A percentile compares a stretch with the other conserved stretches of the same genome.
Conservation (phyloP, 1,284 basidiomycete species). For the Ceratobasidium sp. region DNA sequence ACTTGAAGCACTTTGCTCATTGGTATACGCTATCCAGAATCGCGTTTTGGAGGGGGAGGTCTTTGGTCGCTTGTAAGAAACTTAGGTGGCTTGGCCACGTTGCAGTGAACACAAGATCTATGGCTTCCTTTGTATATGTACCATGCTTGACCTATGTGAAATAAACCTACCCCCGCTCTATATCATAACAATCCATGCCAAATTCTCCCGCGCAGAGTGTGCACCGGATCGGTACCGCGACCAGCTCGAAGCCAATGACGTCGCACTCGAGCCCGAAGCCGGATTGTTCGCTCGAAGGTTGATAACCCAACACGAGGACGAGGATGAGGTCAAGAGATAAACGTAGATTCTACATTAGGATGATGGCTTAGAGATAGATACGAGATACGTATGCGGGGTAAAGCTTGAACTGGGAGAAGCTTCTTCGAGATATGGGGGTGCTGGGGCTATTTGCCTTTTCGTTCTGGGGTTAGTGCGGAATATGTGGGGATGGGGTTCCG, state of each 20-base stretch:
- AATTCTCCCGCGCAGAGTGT: too few relatives aligned
- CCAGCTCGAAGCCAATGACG: too few relatives aligned
- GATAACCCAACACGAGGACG: neutral
- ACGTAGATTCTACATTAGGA: neutral
- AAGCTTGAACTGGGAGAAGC: neutral
- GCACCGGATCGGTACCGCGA: too few relatives aligned
- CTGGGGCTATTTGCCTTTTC: conserved; percentile 3
- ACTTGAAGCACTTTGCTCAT: neutral
- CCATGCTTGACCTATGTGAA: too few relatives aligned
- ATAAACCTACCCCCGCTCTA: too few relatives aligned
- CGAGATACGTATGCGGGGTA: conserved; percentile 18
- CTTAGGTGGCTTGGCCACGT: too few relatives aligned
- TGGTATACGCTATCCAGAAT: neutral
- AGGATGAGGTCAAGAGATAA: neutral
- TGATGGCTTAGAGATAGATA: conserved; percentile 6
- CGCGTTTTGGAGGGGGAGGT: neutral
- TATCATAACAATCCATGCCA: too few relatives aligned
- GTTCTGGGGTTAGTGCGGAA: neutral
- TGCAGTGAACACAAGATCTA: too few relatives aligned
- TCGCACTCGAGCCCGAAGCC: too few relatives aligned
- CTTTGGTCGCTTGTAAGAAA: too few relatives aligned
- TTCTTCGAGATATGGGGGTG: conserved; percentile 15
- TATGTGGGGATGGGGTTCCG: neutral
- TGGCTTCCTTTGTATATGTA: too few relatives aligned
- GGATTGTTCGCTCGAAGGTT: neutral